A percentile compares a stretch with the other conserved stretches of the same genome.
Conservation (phyloP, 768 basidiomycete species). For the Boletus edulis region DNA sequence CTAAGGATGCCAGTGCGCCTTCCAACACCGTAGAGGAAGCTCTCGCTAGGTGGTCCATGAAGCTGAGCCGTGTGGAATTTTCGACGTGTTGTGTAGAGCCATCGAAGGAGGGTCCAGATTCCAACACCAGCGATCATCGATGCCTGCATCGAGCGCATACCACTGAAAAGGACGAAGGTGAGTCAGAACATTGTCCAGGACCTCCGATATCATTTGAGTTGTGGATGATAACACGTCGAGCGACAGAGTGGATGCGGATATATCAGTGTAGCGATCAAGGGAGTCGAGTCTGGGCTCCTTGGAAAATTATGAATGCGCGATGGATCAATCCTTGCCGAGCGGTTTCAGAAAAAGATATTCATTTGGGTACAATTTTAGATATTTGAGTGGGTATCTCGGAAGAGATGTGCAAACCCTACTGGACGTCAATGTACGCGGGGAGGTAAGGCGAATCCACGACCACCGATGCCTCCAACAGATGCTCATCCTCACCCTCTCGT, state of each 20-base stretch:
- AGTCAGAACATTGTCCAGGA: background rate
- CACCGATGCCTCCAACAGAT: conserved; percentile 5
- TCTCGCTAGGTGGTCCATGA: conserved; percentile 11
- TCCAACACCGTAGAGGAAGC: conserved; percentile 14
- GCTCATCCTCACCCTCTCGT: background rate
- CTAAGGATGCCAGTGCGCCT: background rate
- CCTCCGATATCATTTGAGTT: background rate
- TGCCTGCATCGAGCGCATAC: background rate
- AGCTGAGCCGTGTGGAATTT: conserved; percentile 1
- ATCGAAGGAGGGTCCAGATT: conserved; percentile 6
- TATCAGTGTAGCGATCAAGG: too few species aligned
- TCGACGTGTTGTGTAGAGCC: conserved; percentile 31
- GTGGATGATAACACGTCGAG: too few species aligned
- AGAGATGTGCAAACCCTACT: background rate
- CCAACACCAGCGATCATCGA: background rate
- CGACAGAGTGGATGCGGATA: background rate
- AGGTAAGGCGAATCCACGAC: conserved; percentile 8
- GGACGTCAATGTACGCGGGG: conserved; percentile 5
- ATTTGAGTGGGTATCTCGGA: too few species aligned
- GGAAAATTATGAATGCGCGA: too few species aligned
- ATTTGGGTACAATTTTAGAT: too few species aligned
- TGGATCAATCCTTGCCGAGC: too few species aligned
- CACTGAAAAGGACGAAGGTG: background rate
- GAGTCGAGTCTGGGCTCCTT: too few species aligned
- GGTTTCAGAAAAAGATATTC: too few species aligned